phyloP scores from a whole-genome alignment of 1,139 yeast species.

The Pichia sp. region DNA sequence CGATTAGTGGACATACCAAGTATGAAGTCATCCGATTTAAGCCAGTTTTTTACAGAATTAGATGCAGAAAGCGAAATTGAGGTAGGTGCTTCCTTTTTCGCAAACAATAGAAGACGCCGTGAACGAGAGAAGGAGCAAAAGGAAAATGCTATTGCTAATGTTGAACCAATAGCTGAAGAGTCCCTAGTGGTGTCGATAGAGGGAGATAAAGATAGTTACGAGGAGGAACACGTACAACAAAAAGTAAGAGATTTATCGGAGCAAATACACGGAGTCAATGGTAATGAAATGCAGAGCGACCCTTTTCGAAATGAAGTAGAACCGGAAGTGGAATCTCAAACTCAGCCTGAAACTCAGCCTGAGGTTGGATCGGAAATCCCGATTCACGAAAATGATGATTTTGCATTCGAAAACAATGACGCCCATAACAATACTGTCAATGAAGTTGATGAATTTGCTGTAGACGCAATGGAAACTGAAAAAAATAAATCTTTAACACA shows the following conservation, averaged over 20 bases:
- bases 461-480: not conserved
- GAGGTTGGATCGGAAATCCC: not conserved
- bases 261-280: too few relatives aligned
- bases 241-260: too few relatives aligned
- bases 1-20: conserved; percentile 16
- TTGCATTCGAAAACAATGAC: conserved; percentile 15
- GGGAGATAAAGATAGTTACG: not conserved
- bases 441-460: too few relatives aligned
- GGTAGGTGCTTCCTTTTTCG: conserved; percentile 19
- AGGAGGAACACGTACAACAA: not conserved
- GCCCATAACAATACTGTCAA: conserved; percentile 5
- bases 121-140: conserved; percentile 10
- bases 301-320: too few relatives aligned
- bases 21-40: conserved; percentile 20
- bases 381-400: conserved; percentile 10
- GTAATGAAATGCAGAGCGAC: too few relatives aligned
- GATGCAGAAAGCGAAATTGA: conserved; percentile 14
- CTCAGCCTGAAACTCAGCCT: not conserved
- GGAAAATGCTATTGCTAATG: not conserved
- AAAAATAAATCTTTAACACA: not conserved
- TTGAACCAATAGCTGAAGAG: conserved; percentile 11
- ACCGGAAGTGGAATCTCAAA: too few relatives aligned
- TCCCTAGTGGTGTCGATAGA: not conserved
- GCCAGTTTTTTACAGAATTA: conserved; percentile 20
- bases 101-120: conserved; percentile 8